Conservation (phyloP, 352 stramenopile genomes). For the Globisporangium echinulatum region DNA sequence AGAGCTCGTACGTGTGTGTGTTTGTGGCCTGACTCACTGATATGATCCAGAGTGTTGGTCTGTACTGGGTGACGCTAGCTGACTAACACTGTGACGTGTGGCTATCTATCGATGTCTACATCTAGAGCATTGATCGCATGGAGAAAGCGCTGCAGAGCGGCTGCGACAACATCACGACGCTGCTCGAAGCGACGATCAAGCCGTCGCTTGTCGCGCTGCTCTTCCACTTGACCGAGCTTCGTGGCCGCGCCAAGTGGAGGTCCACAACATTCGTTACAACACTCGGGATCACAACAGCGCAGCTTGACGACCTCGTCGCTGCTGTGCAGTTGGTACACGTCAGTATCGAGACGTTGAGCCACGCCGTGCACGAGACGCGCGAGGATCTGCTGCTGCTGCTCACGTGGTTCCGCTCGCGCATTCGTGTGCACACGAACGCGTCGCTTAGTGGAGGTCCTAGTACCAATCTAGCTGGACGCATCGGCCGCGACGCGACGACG, state of each 20-base stretch:
- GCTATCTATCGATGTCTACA: background rate
- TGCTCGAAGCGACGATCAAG: slow-evolving; percentile 37
- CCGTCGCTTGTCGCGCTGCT: slow-evolving; percentile 26
- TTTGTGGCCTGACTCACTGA: no score
- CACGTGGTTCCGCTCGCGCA: slow-evolving; percentile 53
- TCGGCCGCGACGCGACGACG: slow-evolving; percentile 16
- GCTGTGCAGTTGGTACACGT: slow-evolving; percentile 29
- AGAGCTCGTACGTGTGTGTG: slow-evolving; percentile 45
- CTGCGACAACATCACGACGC: slow-evolving; percentile 24
- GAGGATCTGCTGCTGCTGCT: slow-evolving; percentile 64
- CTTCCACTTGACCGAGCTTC: slow-evolving; percentile 49
- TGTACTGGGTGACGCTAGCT: background rate
- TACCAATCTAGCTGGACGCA: background rate
- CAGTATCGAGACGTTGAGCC: slow-evolving; percentile 33
- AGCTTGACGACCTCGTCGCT: slow-evolving; percentile 32
- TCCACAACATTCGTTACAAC: slow-evolving; percentile 16
- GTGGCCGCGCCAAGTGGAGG: slow-evolving; percentile 46
- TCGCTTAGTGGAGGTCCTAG: slow-evolving; percentile 6
- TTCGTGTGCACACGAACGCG: slow-evolving; percentile 50
- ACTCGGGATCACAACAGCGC: slow-evolving; percentile 29
- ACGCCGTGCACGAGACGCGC: slow-evolving; percentile 41
- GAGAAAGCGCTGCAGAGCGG: slow-evolving; percentile 40
- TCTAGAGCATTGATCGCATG: slow-evolving; percentile 54
- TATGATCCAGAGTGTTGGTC: no score
- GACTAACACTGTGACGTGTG: background rate